Conservation (phyloP, 176 grass and related monocot species). For the Cymbopogon citratus region DNA sequence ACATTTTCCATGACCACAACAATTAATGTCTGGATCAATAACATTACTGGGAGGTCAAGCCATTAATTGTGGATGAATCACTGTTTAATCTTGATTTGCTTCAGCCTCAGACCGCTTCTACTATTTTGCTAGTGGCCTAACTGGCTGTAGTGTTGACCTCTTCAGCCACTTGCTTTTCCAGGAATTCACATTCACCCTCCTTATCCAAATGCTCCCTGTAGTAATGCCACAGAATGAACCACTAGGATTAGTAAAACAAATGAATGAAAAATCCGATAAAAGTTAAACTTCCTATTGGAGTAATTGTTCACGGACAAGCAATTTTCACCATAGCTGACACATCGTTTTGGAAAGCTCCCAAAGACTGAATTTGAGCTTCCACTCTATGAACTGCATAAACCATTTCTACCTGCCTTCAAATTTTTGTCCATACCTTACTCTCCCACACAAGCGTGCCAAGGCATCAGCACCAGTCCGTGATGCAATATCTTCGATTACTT, state of each 20-base stretch:
- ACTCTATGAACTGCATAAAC: background rate
- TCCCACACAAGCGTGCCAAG: conserved; percentile 76
- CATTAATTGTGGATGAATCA: background rate
- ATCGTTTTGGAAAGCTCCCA: background rate
- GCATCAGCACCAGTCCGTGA: conserved; percentile 77
- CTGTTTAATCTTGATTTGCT: background rate
- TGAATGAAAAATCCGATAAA: background rate
- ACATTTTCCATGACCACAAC: background rate
- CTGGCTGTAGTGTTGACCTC: conserved; percentile 12
- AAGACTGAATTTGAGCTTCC: background rate
- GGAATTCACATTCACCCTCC: conserved; percentile 44
- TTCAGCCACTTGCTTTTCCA: conserved; percentile 39
- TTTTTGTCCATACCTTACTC: conserved; percentile 51
- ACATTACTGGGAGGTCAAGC: background rate
- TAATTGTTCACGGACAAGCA: background rate
- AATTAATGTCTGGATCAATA: conserved; percentile 17
- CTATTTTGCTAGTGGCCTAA: conserved; percentile 2
- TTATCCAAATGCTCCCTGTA: conserved; percentile 66
- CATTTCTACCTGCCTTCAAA: background rate
- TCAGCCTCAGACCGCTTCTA: conserved; percentile 18
- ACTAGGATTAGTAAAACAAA: background rate
- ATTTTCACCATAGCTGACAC: background rate
- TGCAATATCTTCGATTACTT: conserved; percentile 69
- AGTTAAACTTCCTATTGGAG: background rate
- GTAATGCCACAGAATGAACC: background rate